Evolutionary conservation across 345 rosid genomes (phyloP), one percentile per base, ranked within the genome.

Genomic region (Reutealis trisperma): DNA sequence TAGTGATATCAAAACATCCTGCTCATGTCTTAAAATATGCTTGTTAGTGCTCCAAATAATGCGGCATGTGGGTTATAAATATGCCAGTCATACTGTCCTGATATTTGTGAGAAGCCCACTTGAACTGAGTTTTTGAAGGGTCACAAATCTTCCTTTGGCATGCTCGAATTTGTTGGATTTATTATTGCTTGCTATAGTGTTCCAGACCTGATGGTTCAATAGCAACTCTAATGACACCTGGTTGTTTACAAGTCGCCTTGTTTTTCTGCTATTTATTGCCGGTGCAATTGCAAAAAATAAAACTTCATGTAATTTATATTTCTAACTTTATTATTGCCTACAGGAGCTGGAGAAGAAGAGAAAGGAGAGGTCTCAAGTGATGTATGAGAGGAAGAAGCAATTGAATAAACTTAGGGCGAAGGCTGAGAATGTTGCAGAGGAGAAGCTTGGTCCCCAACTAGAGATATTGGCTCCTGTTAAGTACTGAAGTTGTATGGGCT

Each of bases 271-370:
- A 13, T 15, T 51, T 15, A 16, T 15, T 15, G 52, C 51, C 9
- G 51, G 51, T 47, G 18, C 18, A 51, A 27, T 63, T 63, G 42
- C 13, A 5, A 19, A 16, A 42, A 42, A 42, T 42, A 27, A 27
- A 42, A 5, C 45, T 42, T 5, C 9, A 42, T 42, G 45, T 10
- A 2, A 0, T 18, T 21, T 44, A 19, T 73, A 4, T 44, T 1
- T 75, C 1, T 54, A 18, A 41, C 19, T 3, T 5, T 47, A 6
- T 63, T 59, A 5, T 60, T 59, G 27, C 25, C 63, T 27, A 34
- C 83, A 89, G 98, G 98, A 93, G 72, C 84, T 92, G 5, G 98
- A 93, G 88, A 85, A 82, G 66, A 92, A 88, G 95, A 92, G 97
- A 77, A 92, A 93, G 87, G 97, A 92, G 67, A 92, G 84, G 80